Percentiles rank a stretch among this genome's conserved stretches.
phyloP scores from a whole-genome alignment of 805 yeast species.

The Lachancea mirantina region DNA sequence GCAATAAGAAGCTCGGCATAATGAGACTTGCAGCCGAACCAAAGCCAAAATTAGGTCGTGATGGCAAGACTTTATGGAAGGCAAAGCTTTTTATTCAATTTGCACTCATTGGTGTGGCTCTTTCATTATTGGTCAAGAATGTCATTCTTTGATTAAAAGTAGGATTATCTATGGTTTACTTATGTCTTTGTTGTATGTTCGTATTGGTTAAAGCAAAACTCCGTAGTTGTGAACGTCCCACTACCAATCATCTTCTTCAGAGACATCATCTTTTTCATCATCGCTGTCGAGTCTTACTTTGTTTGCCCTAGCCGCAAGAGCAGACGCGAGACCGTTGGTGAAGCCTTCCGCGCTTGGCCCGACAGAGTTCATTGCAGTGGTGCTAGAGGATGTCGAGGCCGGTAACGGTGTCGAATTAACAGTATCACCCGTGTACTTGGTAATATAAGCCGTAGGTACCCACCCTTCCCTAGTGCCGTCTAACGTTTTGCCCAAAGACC shows the following conservation, averaged over 20 bases:
- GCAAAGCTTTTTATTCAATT: conserved; percentile 1
- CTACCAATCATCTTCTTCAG: conserved; percentile 37
- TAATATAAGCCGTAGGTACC: conserved; percentile 94
- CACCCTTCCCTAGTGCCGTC: conserved; percentile 85
- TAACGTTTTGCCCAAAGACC: conserved; percentile 83
- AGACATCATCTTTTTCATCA: conserved; percentile 64
- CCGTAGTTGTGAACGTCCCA: background rate
- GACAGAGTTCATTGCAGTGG: conserved; percentile 21
- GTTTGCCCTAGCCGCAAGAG: conserved; percentile 72
- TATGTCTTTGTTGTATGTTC: background rate
- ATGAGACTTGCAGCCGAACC: conserved; percentile 26
- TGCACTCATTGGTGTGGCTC: conserved; percentile 1
- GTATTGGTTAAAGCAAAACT: background rate
- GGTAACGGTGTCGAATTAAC: conserved; percentile 16
- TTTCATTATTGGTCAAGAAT: no score
- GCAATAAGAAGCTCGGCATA: conserved; percentile 27
- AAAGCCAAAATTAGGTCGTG: conserved; percentile 32
- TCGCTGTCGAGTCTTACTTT: conserved; percentile 53
- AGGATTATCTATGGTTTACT: background rate
- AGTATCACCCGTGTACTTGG: conserved; percentile 36
- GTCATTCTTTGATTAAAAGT: background rate
- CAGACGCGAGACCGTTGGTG: conserved; percentile 76
- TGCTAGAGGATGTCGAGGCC: conserved; percentile 11
- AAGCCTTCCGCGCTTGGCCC: conserved; percentile 41
- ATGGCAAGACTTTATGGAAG: conserved; percentile 25